Evolutionary conservation across 2,329 filamentous ascomycete genomes (phyloP).

Genomic region (Beauveria asiatica): DNA sequence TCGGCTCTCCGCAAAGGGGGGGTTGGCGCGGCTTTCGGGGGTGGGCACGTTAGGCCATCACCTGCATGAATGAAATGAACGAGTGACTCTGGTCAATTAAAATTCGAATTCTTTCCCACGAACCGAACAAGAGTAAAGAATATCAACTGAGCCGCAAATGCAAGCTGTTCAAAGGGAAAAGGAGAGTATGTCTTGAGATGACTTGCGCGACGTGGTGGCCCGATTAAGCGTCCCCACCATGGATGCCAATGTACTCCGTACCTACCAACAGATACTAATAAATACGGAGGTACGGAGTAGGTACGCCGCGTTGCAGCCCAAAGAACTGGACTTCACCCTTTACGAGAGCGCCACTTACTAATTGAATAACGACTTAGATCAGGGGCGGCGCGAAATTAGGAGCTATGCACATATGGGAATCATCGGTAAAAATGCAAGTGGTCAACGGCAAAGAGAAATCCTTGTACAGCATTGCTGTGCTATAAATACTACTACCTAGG

Average conservation of each 20-base stretch:
- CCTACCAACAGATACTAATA: not conserved
- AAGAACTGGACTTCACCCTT: not conserved
- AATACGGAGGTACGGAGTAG: too few species aligned
- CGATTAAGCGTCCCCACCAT: slow-evolving; percentile 3
- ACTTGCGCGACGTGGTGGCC: not conserved
- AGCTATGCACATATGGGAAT: not conserved
- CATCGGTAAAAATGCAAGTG: not conserved
- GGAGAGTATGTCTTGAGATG: not conserved
- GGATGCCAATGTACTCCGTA: not conserved
- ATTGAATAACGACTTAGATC: not conserved
- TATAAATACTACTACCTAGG: not conserved
- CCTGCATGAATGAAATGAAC: not conserved
- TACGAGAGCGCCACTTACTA: not conserved
- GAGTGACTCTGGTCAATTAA: not conserved
- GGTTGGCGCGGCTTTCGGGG: not conserved
- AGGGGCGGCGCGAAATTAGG: not conserved
- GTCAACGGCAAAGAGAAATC: not conserved
- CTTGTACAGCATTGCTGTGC: not conserved
- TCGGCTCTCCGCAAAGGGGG: slow-evolving; percentile 8
- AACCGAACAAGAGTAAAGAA: not conserved
- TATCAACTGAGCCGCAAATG: not conserved
- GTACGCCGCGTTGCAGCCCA: not conserved
- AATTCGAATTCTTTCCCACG: not conserved
- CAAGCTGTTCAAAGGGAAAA: not conserved
- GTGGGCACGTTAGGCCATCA: slow-evolving; percentile 5